Conservation (phyloP, 208 protist genomes). For the Trypanosoma caninum region DNA sequence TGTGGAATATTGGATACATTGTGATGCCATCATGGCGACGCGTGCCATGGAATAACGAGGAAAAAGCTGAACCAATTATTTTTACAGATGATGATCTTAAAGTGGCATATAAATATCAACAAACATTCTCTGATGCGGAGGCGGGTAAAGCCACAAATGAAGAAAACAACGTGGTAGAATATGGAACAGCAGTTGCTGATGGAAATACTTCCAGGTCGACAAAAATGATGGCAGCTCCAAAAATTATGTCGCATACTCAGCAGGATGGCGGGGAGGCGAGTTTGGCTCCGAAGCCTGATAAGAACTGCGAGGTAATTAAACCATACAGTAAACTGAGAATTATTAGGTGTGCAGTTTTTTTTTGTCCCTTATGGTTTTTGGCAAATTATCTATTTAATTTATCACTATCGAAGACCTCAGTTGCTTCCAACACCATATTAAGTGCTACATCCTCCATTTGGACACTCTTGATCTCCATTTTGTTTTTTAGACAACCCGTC, state of each 20-base stretch:
- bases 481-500: conserved; percentile 63
- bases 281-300: conserved; percentile 7
- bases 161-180: not conserved
- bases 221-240: too few species aligned
- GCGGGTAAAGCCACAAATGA: not conserved
- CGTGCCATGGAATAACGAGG: conserved; percentile 47
- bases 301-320: conserved; percentile 37
- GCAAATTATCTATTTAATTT: conserved; percentile 92
- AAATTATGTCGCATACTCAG: not conserved
- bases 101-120: not conserved
- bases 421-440: conserved; percentile 88
- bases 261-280: not conserved
- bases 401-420: conserved; percentile 80
- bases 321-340: conserved; percentile 70
- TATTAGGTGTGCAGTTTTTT: conserved; percentile 62
- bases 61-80: conserved; percentile 37
- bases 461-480: conserved; percentile 74
- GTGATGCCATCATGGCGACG: conserved; percentile 48
- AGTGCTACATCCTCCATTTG: conserved; percentile 85
- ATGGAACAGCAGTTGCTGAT: not conserved
- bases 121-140: not conserved
- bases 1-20: conserved; percentile 82
- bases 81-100: conserved; percentile 43
- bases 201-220: too few species aligned
- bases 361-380: conserved; percentile 89